A percentile compares a stretch with the other conserved stretches of the same genome.
These are phyloP conservation scores for Tuber aestivum DNA, from an alignment of 495 filamentous ascomycete genomes.

Conservation along the genomic window DNA sequence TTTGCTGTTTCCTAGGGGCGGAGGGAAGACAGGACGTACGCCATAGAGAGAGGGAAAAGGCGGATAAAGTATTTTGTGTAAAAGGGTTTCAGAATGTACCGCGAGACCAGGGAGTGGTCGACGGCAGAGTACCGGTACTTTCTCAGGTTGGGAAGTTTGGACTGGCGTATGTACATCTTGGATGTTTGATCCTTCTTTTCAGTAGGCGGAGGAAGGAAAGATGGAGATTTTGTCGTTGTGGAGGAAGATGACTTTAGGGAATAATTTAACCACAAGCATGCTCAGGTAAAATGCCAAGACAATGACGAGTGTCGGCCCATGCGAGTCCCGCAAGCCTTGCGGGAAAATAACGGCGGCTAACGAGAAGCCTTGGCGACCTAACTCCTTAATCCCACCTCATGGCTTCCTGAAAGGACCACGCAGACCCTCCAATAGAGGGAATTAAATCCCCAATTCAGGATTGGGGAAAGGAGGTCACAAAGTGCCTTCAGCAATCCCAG, in stretches of 20 bases:
- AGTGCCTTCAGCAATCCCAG: too few species aligned
- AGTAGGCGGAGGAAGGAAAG: background rate
- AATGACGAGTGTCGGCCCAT: background rate
- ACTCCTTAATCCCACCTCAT: too few species aligned
- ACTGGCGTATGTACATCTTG: conserved; percentile 77
- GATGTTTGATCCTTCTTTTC: background rate
- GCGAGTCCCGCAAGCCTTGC: too few species aligned
- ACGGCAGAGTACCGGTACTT: conserved; percentile 88
- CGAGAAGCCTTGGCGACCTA: too few species aligned
- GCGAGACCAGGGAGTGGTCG: conserved; percentile 81
- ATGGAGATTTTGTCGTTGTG: background rate
- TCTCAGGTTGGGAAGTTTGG: conserved; percentile 77
- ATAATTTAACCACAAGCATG: too few species aligned
- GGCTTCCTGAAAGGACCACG: too few species aligned
- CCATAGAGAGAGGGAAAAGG: conserved; percentile 93
- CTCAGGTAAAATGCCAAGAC: background rate
- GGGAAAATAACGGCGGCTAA: background rate
- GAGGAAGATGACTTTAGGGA: background rate
- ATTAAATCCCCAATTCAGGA: too few species aligned
- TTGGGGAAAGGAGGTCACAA: too few species aligned
- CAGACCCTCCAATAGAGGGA: too few species aligned
- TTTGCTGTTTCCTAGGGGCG: conserved; percentile 17
- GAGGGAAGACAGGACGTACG: conserved; percentile 51
- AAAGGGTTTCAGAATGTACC: conserved; percentile 92
- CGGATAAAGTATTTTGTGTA: conserved; percentile 92